Percentiles rank a stretch among this genome's conserved stretches.
phyloP scores from a whole-genome alignment of 1,139 yeast genomes.

The Diutina sp. region DNA sequence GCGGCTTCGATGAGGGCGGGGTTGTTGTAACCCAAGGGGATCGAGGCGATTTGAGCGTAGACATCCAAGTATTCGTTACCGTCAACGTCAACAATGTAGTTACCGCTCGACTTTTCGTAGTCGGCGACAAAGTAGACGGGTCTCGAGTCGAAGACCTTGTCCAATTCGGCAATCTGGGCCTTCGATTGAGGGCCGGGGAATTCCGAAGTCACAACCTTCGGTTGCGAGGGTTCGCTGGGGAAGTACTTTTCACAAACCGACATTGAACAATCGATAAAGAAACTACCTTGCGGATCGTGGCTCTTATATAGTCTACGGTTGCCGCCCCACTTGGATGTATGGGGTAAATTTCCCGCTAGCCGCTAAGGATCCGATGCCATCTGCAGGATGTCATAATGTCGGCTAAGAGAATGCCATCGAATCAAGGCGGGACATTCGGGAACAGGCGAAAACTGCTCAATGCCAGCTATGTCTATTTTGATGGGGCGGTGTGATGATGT shows the following conservation, averaged over 20 bases:
- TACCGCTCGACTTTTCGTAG: slow-evolving; percentile 55
- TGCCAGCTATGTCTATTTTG: too few species aligned
- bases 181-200: slow-evolving; percentile 57
- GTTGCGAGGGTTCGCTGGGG: slow-evolving; percentile 57
- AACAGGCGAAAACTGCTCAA: too few species aligned
- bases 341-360: not conserved
- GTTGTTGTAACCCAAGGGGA: slow-evolving; percentile 70
- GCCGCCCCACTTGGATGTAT: not conserved
- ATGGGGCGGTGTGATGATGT: too few species aligned
- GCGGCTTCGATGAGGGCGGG: slow-evolving; percentile 55
- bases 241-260: slow-evolving; percentile 41
- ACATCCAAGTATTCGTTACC: slow-evolving; percentile 59
- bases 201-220: slow-evolving; percentile 32
- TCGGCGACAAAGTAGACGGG: slow-evolving; percentile 61
- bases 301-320: not conserved
- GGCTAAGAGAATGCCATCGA: not conserved
- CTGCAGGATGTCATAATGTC: not conserved
- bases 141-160: slow-evolving; percentile 47
- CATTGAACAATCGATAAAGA: slow-evolving; percentile 8
- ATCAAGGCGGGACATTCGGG: not conserved
- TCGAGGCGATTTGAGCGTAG: slow-evolving; percentile 69
- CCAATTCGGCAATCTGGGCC: slow-evolving; percentile 32
- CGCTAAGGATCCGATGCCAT: not conserved
- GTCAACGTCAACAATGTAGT: slow-evolving; percentile 60
- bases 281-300: not conserved